Evolutionary conservation across 176 grass and related monocot genomes (phyloP).

Genomic region (Rhynchospora breviuscula): DNA sequence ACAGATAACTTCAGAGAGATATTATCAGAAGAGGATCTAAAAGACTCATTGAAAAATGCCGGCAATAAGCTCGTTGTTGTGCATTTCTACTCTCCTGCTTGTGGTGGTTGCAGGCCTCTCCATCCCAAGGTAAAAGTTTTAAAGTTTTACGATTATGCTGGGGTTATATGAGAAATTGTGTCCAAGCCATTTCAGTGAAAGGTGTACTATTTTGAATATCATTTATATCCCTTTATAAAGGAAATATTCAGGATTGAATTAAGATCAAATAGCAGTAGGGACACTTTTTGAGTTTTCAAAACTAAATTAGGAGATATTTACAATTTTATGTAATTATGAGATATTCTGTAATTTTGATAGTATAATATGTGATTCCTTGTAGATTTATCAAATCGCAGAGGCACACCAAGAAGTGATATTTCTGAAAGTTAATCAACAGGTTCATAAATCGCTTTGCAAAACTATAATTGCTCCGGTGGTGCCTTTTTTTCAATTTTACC

Average conservation of each 20-base stretch:
- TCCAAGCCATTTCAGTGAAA: neutral
- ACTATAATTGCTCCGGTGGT: conserved; percentile 34
- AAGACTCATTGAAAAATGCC: conserved; percentile 29
- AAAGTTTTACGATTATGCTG: conserved; percentile 11
- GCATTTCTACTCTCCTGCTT: conserved; percentile 49
- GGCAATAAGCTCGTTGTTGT: conserved; percentile 53
- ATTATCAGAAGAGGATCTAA: conserved; percentile 42
- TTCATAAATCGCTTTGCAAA: conserved; percentile 36
- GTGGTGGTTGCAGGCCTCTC: conserved; percentile 52
- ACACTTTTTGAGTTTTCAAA: neutral
- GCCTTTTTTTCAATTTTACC: conserved; percentile 51
- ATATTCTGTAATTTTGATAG: neutral
- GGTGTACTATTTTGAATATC: neutral
- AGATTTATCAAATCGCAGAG: conserved; percentile 55
- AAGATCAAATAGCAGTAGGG: neutral
- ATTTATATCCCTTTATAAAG: no score
- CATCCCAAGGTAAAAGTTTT: conserved; percentile 57
- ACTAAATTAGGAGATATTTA: neutral
- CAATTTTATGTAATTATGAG: neutral
- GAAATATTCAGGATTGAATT: neutral
- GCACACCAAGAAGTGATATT: conserved; percentile 43
- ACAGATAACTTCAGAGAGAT: conserved; percentile 49
- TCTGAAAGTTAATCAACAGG: conserved; percentile 47
- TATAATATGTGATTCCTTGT: conserved; percentile 14
- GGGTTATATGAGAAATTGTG: neutral